phyloP scores from a whole-genome alignment of 345 rosid species.

The Dipteronia sinensis region DNA sequence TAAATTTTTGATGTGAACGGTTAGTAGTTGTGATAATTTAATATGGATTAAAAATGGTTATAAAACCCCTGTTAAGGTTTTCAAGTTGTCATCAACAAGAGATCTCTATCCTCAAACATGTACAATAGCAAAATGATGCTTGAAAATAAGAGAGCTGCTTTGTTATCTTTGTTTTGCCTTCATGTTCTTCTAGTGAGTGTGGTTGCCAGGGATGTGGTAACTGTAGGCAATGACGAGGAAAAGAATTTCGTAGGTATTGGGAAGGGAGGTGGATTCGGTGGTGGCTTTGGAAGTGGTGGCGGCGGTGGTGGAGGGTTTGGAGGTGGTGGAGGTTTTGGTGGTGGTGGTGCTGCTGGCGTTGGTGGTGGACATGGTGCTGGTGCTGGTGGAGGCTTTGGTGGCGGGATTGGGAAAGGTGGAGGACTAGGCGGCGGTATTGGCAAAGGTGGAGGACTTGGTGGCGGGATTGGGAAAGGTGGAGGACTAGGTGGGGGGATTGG shows the following conservation, averaged over 20 bases:
- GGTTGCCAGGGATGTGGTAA: conserved; percentile 39
- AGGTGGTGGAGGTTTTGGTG: too few relatives aligned
- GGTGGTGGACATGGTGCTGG: background rate
- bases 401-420: too few relatives aligned
- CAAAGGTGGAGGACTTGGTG: background rate
- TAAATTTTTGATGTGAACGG: conserved; percentile 29
- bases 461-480: background rate
- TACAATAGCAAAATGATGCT: conserved; percentile 32
- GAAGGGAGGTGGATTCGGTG: conserved; percentile 23
- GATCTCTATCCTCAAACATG: too few relatives aligned
- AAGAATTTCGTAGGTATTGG: conserved; percentile 11
- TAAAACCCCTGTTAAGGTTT: conserved; percentile 6
- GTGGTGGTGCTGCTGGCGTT: too few relatives aligned
- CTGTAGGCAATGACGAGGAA: conserved; percentile 23
- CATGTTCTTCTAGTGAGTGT: conserved; percentile 44
- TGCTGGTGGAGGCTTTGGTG: too few relatives aligned
- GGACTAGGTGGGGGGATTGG: too few relatives aligned
- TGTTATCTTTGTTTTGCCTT: conserved; percentile 52
- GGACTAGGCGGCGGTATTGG: too few relatives aligned
- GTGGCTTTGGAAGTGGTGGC: background rate
- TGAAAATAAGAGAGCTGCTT: conserved; percentile 23
- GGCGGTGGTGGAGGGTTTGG: background rate
- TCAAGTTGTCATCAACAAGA: background rate
- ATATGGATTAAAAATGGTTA: conserved; percentile 22
- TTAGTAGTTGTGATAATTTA: conserved; percentile 49